A percentile compares a stretch with the other conserved stretches of the same genome.
Conservation (phyloP, 495 filamentous ascomycete genomes). For the Rostrohypoxylon terebratum region DNA sequence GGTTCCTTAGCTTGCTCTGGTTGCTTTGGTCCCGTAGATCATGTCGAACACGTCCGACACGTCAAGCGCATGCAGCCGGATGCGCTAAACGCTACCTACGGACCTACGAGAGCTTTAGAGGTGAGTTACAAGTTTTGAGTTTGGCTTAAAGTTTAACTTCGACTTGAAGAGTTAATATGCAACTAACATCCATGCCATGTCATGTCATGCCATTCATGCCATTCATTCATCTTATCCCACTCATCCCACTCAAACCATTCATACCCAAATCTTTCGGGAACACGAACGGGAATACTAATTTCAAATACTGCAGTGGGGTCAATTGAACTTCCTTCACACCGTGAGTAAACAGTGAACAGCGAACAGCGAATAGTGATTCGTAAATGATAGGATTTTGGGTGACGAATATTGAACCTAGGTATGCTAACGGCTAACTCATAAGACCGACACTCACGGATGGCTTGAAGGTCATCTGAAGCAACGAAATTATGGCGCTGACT, state of each 20-base stretch:
- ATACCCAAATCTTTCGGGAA: not conserved
- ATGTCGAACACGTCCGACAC: slow-evolving; percentile 54
- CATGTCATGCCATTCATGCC: too few relatives aligned
- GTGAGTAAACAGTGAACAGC: slow-evolving; percentile 41
- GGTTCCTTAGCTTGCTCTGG: slow-evolving; percentile 46
- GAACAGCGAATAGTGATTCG: not conserved
- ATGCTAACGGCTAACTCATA: slow-evolving; percentile 1
- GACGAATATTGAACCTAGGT: not conserved
- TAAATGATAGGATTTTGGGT: not conserved
- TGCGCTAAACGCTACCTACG: slow-evolving; percentile 55
- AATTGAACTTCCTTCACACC: slow-evolving; percentile 88
- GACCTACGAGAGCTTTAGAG: slow-evolving; percentile 49
- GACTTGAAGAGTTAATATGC: not conserved
- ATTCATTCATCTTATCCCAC: too few relatives aligned
- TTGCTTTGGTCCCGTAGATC: slow-evolving; percentile 50
- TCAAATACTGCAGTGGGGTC: slow-evolving; percentile 68
- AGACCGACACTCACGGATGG: slow-evolving; percentile 82
- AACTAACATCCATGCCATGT: not conserved
- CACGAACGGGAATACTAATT: slow-evolving; percentile 4
- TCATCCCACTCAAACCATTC: too few relatives aligned
- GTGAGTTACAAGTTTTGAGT: slow-evolving; percentile 10
- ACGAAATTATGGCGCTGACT: slow-evolving; percentile 81
- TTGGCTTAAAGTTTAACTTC: too few relatives aligned
- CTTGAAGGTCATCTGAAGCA: slow-evolving; percentile 84
- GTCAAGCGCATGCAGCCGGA: slow-evolving; percentile 64